phyloP scores from a whole-genome alignment of 2,329 filamentous ascomycete species.

The Pyrenophora tritici-repentis region DNA sequence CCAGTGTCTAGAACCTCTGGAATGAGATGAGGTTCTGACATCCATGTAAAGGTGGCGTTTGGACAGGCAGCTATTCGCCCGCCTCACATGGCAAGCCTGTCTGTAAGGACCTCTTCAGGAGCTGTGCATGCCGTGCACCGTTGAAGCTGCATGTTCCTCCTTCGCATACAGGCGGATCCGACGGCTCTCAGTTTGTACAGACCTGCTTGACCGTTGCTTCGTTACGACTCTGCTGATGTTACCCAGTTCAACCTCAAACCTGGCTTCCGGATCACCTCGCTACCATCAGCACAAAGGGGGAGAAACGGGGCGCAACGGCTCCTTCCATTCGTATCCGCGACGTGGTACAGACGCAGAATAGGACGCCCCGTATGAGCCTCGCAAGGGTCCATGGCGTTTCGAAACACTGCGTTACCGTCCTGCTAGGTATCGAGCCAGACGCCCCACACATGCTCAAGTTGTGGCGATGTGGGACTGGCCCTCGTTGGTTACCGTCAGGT shows the following conservation, averaged over 20 bases:
- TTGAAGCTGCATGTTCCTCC: slow-evolving; percentile 20
- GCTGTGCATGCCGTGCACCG: slow-evolving; percentile 36
- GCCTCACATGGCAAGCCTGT: slow-evolving; percentile 15
- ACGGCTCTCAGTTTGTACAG: slow-evolving; percentile 14
- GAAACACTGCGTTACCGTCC: slow-evolving; percentile 7
- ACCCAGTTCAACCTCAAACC: slow-evolving; percentile 39
- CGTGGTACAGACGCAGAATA: slow-evolving; percentile 24
- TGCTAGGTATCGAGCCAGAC: neutral
- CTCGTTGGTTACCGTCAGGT: neutral
- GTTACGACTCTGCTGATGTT: slow-evolving; percentile 30
- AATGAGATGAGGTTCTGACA: slow-evolving; percentile 3
- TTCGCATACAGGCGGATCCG: slow-evolving; percentile 15
- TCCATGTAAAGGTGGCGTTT: slow-evolving; percentile 20
- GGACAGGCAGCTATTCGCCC: slow-evolving; percentile 2
- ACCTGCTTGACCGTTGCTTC: slow-evolving; percentile 17
- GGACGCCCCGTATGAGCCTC: slow-evolving; percentile 17
- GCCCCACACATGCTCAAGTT: slow-evolving; percentile 6
- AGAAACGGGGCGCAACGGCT: slow-evolving; percentile 14
- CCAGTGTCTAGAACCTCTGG: slow-evolving; percentile 1
- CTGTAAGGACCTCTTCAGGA: slow-evolving; percentile 21
- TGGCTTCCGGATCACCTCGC: slow-evolving; percentile 35
- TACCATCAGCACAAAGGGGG: slow-evolving; percentile 18
- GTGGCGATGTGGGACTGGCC: slow-evolving; percentile 11
- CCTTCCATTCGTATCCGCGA: slow-evolving; percentile 11
- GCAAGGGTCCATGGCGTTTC: slow-evolving; percentile 8